Conservation (phyloP, 2,329 filamentous ascomycete genomes). For the Ophiocordyceps camponoti-floridani region DNA sequence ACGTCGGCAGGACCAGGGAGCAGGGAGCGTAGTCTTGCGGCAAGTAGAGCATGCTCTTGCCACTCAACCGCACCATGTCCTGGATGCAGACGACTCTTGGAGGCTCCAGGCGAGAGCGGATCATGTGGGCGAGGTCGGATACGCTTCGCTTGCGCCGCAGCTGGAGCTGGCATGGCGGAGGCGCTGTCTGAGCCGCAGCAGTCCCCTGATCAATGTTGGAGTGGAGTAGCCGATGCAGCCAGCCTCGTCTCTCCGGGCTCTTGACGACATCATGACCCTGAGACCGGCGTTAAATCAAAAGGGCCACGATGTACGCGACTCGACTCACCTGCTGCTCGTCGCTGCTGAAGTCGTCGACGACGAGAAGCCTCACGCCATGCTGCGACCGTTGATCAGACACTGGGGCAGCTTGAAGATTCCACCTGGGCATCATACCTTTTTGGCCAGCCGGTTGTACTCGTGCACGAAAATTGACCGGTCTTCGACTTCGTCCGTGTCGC, state of each 20-base stretch:
- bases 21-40: conserved; percentile 39
- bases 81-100: conserved; percentile 33
- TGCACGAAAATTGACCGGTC: conserved; percentile 29
- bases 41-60: conserved; percentile 42
- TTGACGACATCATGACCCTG: conserved; percentile 6
- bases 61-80: conserved; percentile 43
- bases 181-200: conserved; percentile 2
- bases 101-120: conserved; percentile 22
- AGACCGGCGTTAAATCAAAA: background rate
- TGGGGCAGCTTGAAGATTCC: background rate
- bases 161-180: conserved; percentile 3
- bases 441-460: conserved; percentile 43
- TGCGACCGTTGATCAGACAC: conserved; percentile 9
- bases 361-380: conserved; percentile 31
- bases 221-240: conserved; percentile 19
- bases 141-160: conserved; percentile 30
- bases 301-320: background rate
- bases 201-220: conserved; percentile 5
- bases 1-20: conserved; percentile 42
- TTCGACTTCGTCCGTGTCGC: conserved; percentile 30
- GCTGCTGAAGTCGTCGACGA: conserved; percentile 16
- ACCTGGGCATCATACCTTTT: conserved; percentile 22
- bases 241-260: conserved; percentile 15
- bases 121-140: conserved; percentile 33
- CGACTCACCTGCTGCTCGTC: conserved; percentile 12